These are phyloP conservation scores for Beta macrorhiza DNA, from an alignment of 179 eudicot species.

Conservation along the genomic window DNA sequence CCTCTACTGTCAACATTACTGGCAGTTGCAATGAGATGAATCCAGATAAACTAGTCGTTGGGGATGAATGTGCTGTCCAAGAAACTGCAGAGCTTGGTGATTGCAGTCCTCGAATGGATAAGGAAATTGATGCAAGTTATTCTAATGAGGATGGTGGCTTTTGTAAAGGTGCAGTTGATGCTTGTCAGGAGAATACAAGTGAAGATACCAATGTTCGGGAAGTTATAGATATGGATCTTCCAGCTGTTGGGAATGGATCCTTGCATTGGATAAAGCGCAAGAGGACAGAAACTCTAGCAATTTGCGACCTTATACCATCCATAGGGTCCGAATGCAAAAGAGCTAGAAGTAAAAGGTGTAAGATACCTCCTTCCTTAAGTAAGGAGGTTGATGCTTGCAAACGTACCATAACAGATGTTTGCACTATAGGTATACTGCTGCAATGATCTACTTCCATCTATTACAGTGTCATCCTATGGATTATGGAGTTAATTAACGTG, in stretches of 20 bases:
- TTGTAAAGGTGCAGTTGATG: background rate
- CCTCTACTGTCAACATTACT: background rate
- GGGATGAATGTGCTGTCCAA: background rate
- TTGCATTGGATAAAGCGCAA: background rate
- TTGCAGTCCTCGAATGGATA: background rate
- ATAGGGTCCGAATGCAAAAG: slow-evolving; percentile 17
- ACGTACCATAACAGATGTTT: background rate
- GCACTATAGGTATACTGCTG: background rate
- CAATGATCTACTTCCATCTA: background rate
- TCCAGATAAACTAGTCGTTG: background rate
- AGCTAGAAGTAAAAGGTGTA: slow-evolving; percentile 16
- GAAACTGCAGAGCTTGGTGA: background rate
- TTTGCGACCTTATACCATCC: background rate
- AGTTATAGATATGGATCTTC: background rate
- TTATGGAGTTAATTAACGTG: background rate
- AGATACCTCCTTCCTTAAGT: background rate
- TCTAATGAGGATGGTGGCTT: background rate
- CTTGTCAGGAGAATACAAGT: background rate
- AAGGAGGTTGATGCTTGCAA: slow-evolving; percentile 5
- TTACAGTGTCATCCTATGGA: background rate
- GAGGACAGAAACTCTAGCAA: background rate
- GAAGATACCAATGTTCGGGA: background rate
- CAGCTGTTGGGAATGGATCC: background rate
- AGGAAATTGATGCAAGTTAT: background rate
- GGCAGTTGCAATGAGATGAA: background rate